These are phyloP conservation scores for Gardenia jasminoides DNA, from an alignment of 257 asterid genomes.

Conservation along the genomic window DNA sequence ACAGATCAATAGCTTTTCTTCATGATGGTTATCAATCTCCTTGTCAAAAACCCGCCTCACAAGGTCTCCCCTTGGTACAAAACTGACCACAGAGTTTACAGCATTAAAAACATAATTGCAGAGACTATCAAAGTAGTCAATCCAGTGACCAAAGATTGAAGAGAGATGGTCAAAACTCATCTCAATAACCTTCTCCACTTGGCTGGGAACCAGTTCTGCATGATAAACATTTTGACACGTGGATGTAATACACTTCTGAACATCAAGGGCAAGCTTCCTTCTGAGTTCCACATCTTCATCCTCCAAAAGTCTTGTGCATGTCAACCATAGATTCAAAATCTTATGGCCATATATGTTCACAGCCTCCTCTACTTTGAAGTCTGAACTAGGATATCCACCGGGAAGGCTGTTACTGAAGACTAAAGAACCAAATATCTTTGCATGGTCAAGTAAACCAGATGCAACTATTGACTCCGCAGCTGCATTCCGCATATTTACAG, in stretches of 20 bases:
- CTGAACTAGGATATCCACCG: slow-evolving; percentile 24
- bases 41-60: slow-evolving; percentile 90
- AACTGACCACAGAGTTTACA: slow-evolving; percentile 42
- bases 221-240: slow-evolving; percentile 16
- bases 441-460: slow-evolving; percentile 69
- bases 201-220: slow-evolving; percentile 57
- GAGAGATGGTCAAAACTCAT: slow-evolving; percentile 74
- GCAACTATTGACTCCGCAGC: slow-evolving; percentile 87
- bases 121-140: slow-evolving; percentile 60
- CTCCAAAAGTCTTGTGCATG: slow-evolving; percentile 78
- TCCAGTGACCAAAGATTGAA: slow-evolving; percentile 60
- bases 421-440: slow-evolving; percentile 47
- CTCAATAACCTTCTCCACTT: slow-evolving; percentile 88
- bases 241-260: slow-evolving; percentile 54
- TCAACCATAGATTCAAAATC: slow-evolving; percentile 67
- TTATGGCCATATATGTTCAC: slow-evolving; percentile 47
- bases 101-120: slow-evolving; percentile 61
- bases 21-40: slow-evolving; percentile 95
- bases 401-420: slow-evolving; percentile 32
- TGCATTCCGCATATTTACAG: slow-evolving; percentile 74
- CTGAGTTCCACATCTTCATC: slow-evolving; percentile 85
- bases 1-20: slow-evolving; percentile 75
- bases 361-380: slow-evolving; percentile 38
- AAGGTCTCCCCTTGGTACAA: slow-evolving; percentile 61
- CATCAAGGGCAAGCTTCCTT: slow-evolving; percentile 64